Percentiles rank a stretch among this genome's conserved stretches.
Evolutionary conservation across 768 basidiomycete genomes (phyloP).

Genomic region (Tremella mesenterica): DNA sequence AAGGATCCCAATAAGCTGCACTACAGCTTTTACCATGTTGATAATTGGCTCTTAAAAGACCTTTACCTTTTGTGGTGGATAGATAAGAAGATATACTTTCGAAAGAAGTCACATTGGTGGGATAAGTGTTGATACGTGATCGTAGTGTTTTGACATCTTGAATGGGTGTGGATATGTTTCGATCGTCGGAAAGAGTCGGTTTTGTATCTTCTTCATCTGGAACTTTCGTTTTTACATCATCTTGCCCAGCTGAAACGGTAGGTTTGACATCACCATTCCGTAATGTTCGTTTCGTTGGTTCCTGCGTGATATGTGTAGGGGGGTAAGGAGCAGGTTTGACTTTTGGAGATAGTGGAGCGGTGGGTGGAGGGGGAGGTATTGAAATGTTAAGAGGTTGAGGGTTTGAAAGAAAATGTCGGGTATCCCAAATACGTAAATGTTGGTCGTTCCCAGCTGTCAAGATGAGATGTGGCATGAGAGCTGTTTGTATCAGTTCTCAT

Average conservation of each 20-base stretch:
- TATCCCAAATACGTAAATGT: conserved; percentile 43
- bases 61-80: not conserved
- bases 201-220: no score
- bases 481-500: conserved; percentile 23
- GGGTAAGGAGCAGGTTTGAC: conserved; percentile 1
- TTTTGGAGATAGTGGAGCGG: no score
- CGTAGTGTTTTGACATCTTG: no score
- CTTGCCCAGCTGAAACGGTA: conserved; percentile 10
- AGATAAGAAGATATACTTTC: not conserved
- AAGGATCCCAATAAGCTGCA: conserved; percentile 47
- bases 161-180: no score
- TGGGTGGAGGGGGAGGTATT: not conserved
- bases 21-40: conserved; percentile 43
- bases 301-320: conserved; percentile 7
- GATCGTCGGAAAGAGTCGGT: no score
- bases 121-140: no score
- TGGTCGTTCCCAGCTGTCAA: conserved; percentile 44
- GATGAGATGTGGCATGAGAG: conserved; percentile 36
- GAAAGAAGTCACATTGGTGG: no score
- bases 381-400: no score
- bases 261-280: conserved; percentile 12
- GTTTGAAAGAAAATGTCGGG: conserved; percentile 29
- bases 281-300: not conserved
- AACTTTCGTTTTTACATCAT: conserved; percentile 30
- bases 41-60: conserved; percentile 19